Conservation (phyloP, 1,139 yeast species). For the Diutina pseudorugosa region DNA sequence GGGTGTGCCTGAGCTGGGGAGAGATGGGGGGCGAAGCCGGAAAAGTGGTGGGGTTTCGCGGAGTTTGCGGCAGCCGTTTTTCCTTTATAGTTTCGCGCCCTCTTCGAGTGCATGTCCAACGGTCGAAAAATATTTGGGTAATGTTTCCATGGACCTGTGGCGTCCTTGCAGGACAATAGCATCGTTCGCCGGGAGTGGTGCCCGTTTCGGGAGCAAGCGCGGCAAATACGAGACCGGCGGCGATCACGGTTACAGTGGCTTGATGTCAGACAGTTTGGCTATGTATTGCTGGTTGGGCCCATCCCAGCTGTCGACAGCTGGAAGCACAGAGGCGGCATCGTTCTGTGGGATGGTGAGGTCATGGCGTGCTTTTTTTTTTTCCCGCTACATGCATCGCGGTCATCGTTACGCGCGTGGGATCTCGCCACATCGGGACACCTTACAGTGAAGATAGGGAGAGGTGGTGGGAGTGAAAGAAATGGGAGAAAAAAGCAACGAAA, state of each 20-base stretch:
- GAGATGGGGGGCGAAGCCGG: constrained; percentile 4
- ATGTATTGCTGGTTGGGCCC: too few relatives aligned
- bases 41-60: neutral
- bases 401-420: neutral
- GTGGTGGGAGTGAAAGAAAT: too few relatives aligned
- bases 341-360: too few relatives aligned
- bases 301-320: too few relatives aligned
- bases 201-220: constrained; percentile 6
- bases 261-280: too few relatives aligned
- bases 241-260: too few relatives aligned
- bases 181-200: constrained; percentile 17
- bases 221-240: neutral
- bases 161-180: constrained; percentile 23
- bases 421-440: neutral
- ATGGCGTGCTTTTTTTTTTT: neutral
- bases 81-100: neutral
- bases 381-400: neutral
- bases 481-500: neutral
- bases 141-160: constrained; percentile 14
- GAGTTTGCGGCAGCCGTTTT: neutral
- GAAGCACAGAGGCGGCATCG: too few relatives aligned
- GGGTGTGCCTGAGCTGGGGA: too few relatives aligned
- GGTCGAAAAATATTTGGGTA: constrained; percentile 10
- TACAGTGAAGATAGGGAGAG: too few relatives aligned
- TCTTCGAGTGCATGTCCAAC: constrained; percentile 12